phyloP scores from a whole-genome alignment of 1,139 yeast species.

The Lodderomyces margitis region DNA sequence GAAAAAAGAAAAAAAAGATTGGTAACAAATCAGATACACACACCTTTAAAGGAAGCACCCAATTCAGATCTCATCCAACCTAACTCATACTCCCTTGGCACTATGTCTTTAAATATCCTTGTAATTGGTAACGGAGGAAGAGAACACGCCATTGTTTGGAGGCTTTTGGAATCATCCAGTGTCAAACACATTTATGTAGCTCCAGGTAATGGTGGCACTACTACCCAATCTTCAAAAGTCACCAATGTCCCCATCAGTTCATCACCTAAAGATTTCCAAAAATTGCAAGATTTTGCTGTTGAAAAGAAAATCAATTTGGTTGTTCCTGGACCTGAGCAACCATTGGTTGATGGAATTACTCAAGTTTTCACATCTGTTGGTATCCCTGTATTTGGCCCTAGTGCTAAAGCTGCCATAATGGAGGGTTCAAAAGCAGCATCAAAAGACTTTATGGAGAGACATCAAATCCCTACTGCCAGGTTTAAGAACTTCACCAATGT shows the following conservation, averaged over 20 bases:
- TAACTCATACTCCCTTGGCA: not conserved
- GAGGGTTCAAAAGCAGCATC: constrained; percentile 97
- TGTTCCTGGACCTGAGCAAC: constrained; percentile 99
- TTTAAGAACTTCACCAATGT: constrained; percentile 78
- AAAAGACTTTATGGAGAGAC: constrained; percentile 89
- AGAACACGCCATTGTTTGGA: constrained; percentile 97
- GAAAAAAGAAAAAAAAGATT: too few relatives aligned
- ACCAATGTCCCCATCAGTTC: constrained; percentile 66
- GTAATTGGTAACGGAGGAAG: constrained; percentile 98
- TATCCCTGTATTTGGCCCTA: constrained; percentile 95
- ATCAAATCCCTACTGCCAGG: constrained; percentile 90
- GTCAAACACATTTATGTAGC: constrained; percentile 82
- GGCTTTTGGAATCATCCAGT: constrained; percentile 71
- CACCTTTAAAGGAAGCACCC: too few relatives aligned
- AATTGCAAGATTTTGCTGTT: constrained; percentile 67
- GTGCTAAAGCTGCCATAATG: constrained; percentile 84
- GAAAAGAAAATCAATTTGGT: constrained; percentile 69
- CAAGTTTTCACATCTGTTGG: constrained; percentile 72
- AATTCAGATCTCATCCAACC: not conserved
- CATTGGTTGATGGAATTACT: constrained; percentile 90
- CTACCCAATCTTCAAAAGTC: constrained; percentile 52
- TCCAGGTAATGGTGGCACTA: constrained; percentile 97
- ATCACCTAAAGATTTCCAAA: constrained; percentile 56
- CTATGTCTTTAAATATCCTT: constrained; percentile 56
- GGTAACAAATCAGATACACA: too few relatives aligned